Evolutionary conservation across 2,329 filamentous ascomycete genomes (phyloP).

Genomic region (Exophiala oligosperma): DNA sequence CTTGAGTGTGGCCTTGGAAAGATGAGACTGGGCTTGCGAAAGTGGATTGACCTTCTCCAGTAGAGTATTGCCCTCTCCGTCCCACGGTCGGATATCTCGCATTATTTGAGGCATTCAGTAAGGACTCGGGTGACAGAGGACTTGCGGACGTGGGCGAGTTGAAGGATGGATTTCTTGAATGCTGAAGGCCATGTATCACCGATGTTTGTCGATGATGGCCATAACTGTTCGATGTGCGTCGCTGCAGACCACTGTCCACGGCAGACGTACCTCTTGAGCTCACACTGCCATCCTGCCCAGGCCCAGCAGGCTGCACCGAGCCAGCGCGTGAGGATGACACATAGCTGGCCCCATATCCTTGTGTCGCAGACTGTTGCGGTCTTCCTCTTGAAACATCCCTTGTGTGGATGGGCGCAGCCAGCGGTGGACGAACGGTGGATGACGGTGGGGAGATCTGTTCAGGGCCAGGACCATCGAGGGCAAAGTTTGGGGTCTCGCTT

Average conservation of each 20-base stretch:
- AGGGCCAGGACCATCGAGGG: constrained; percentile 25
- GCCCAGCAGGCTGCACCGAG: constrained; percentile 22
- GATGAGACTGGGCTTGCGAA: constrained; percentile 22
- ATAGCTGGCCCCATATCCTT: constrained; percentile 14
- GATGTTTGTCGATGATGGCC: constrained; percentile 95
- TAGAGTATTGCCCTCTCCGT: constrained; percentile 21
- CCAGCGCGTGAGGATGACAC: constrained; percentile 22
- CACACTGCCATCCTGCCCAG: constrained; percentile 14
- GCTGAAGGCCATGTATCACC: constrained; percentile 92
- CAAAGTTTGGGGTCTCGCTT: constrained; percentile 13
- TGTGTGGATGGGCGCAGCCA: constrained; percentile 40
- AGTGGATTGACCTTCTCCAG: constrained; percentile 9
- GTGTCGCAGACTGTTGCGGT: constrained; percentile 21
- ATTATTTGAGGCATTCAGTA: constrained; percentile 18
- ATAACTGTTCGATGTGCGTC: constrained; percentile 60
- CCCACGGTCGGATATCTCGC: constrained; percentile 11
- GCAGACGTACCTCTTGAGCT: constrained; percentile 15
- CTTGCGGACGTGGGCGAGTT: constrained; percentile 73
- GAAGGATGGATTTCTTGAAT: constrained; percentile 84
- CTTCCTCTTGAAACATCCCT: constrained; percentile 48
- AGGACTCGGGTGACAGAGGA: constrained; percentile 57
- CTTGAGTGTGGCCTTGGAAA: constrained; percentile 27
- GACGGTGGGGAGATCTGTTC: constrained; percentile 21
- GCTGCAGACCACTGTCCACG: constrained; percentile 42
- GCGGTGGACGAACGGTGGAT: constrained; percentile 31